A percentile compares a stretch with the other conserved stretches of the same genome.
phyloP scores from a whole-genome alignment of 2,329 filamentous ascomycete species.

The Epicoccum nigrum region DNA sequence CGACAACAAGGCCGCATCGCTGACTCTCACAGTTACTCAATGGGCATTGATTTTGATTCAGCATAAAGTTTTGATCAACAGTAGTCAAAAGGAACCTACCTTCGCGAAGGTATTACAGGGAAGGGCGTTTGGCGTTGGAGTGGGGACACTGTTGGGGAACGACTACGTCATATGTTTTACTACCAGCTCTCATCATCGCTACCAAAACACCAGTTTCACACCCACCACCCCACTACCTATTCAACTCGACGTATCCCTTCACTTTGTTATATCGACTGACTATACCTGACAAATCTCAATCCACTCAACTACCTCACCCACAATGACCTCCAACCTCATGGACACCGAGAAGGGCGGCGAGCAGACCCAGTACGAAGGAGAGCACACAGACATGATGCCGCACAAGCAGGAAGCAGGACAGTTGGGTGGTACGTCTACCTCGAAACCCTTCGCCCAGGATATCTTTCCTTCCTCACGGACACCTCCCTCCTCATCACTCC shows the following conservation, averaged over 20 bases:
- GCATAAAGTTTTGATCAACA: conserved; percentile 2
- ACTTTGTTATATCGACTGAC: neutral
- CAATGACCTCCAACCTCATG: conserved; percentile 63
- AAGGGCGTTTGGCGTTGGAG: conserved; percentile 26
- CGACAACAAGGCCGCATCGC: neutral
- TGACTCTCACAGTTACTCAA: conserved; percentile 57
- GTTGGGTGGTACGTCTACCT: conserved; percentile 54
- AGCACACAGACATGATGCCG: conserved; percentile 56
- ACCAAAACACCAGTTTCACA: conserved; percentile 2
- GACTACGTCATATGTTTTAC: conserved; percentile 24
- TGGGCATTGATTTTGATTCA: conserved; percentile 69
- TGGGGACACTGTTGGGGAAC: conserved; percentile 17
- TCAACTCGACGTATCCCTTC: neutral
- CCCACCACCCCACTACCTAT: no score
- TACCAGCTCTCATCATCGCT: conserved; percentile 17
- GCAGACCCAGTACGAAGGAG: conserved; percentile 66
- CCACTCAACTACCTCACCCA: neutral
- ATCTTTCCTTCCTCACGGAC: no score
- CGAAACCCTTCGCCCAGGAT: no score
- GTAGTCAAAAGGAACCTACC: no score
- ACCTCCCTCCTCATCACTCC: no score
- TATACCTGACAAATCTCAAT: no score
- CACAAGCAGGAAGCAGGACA: conserved; percentile 63
- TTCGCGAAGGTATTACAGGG: neutral
- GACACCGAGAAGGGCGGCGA: conserved; percentile 66